phyloP scores from a whole-genome alignment of 345 rosid genomes.

The Dipteronia dyeriana region DNA sequence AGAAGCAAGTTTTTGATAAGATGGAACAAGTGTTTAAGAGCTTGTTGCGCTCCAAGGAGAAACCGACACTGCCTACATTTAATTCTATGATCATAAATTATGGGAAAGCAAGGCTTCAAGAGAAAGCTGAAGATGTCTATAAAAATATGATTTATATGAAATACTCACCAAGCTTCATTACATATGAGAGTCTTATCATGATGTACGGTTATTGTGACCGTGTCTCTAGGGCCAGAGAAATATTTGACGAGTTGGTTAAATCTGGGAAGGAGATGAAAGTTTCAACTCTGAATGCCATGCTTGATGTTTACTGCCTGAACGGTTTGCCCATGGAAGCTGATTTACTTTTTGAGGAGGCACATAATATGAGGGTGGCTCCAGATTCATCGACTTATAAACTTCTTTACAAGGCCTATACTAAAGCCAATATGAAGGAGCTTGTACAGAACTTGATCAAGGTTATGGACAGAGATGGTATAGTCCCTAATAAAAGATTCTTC shows the following conservation, averaged over 20 bases:
- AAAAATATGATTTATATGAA: constrained; percentile 70
- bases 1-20: constrained; percentile 83
- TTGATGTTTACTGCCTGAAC: constrained; percentile 79
- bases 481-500: constrained; percentile 85
- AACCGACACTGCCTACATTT: constrained; percentile 78
- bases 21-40: constrained; percentile 94
- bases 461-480: constrained; percentile 81
- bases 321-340: constrained; percentile 75
- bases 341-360: constrained; percentile 49
- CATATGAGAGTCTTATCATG: constrained; percentile 78
- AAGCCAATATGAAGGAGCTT: constrained; percentile 72
- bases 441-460: constrained; percentile 57
- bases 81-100: constrained; percentile 87
- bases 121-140: constrained; percentile 64
- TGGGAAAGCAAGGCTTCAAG: constrained; percentile 79
- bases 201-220: constrained; percentile 77
- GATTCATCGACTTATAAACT: constrained; percentile 80
- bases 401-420: constrained; percentile 80
- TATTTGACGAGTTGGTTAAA: constrained; percentile 56
- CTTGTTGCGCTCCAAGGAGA: constrained; percentile 74
- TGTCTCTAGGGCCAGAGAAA: constrained; percentile 72
- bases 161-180: constrained; percentile 64
- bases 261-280: constrained; percentile 57
- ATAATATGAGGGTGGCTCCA: constrained; percentile 40
- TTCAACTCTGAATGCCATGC: constrained; percentile 81